Evolutionary conservation across 768 basidiomycete genomes (phyloP).

Genomic region (Agaricus bisporus): DNA sequence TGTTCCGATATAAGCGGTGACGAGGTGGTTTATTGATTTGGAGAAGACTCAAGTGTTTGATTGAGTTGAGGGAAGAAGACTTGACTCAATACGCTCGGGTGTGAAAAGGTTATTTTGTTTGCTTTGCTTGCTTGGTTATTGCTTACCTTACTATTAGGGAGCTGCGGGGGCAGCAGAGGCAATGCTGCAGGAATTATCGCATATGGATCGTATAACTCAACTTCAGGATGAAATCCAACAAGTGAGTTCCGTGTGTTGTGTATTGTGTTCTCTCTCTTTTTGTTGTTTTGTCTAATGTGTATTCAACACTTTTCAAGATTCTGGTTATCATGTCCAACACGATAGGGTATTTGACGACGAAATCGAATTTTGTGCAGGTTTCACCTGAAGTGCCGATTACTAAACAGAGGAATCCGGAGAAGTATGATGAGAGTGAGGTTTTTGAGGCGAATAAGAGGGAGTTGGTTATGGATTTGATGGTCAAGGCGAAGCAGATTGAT

Average conservation of each 20-base stretch:
- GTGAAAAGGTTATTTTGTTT: no score
- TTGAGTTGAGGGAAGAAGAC: background rate
- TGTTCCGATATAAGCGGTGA: background rate
- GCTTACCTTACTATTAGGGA: background rate
- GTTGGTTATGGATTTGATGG: conserved; percentile 74
- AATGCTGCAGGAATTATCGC: conserved; percentile 89
- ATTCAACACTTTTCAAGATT: conserved; percentile 61
- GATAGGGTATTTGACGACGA: conserved; percentile 72
- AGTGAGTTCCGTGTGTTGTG: no score
- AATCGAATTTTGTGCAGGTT: conserved; percentile 74
- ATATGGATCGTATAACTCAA: conserved; percentile 96
- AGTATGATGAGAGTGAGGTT: conserved; percentile 64
- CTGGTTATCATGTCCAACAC: conserved; percentile 84
- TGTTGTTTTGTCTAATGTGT: no score
- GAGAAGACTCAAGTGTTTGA: background rate
- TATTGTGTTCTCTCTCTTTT: no score
- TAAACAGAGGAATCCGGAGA: conserved; percentile 66
- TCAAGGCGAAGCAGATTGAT: conserved; percentile 87
- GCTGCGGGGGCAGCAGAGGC: conserved; percentile 38
- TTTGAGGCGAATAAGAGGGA: conserved; percentile 85
- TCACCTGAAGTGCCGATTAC: conserved; percentile 79
- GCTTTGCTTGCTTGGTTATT: no score
- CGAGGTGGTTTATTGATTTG: no score
- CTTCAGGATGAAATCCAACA: conserved; percentile 93
- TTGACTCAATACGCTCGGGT: no score